Evolutionary conservation across 1,139 yeast genomes (phyloP), one percentile per base, ranked within the genome.

Genomic region (Diutina sp.): DNA sequence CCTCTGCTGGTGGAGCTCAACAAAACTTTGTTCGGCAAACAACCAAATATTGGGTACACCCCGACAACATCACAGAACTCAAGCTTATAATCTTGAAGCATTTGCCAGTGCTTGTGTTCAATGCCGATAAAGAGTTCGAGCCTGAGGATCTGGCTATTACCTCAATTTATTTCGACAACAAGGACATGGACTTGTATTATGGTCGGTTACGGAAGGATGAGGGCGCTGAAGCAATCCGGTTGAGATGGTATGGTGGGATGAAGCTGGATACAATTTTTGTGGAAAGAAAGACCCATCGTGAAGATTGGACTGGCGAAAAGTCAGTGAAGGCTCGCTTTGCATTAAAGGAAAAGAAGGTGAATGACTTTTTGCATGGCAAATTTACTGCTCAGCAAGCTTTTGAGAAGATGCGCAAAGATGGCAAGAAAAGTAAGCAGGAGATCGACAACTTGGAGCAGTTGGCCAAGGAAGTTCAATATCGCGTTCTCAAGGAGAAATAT

Each of bases 241-340:
- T 93, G 68, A 85, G 99, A 76, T 93, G 99, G 99, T 93, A 93
- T 68, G 99, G 99, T 67, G 97, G 97, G 57, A 91, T 93, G 99
- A 79, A 82, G 59, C 81, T 93, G 4, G 97, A 91, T 63, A 89
- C 88, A 56, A 90, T 93, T 58, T 93, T 93, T 63, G 96, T 93
- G 46, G 99, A 93, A 72, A 84, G 99, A 71, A 93, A 93, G 71
- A 93, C 99, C 14, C 99, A 93, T 68, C 83, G 99, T 71, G 99
- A 93, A 71, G 99, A 93, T 73, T 93, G 99, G 99, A 93, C 99
- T 2, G 99, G 99, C 65, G 99, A 93, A 71, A 91, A 91, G 72
- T 89, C 97, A 11, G 99, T 93, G 62, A 93, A 93, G 73, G 98
- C 98, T 4, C 82, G 99, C 69, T 93, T 93, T 72, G 84, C 91